Percentiles rank a stretch among this genome's conserved stretches.
Evolutionary conservation across 306 rosid genomes (phyloP).

Genomic region (Cercis canadensis): DNA sequence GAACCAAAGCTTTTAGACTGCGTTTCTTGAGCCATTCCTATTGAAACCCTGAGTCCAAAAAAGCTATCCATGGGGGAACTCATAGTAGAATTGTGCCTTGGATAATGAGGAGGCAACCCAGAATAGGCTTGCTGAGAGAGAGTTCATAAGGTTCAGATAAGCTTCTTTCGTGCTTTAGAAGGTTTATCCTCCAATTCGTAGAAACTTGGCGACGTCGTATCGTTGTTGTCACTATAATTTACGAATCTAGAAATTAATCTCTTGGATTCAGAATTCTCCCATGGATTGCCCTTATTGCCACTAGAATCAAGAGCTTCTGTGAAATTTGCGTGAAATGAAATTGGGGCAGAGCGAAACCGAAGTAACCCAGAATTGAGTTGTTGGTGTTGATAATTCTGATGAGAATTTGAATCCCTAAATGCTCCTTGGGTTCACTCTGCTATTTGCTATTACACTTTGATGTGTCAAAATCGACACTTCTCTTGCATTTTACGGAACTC

Average conservation of each 20-base stretch:
- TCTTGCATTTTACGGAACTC: no score
- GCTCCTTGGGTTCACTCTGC: slow-evolving; percentile 7
- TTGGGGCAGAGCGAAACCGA: no score
- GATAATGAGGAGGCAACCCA: no score
- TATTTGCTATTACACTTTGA: background rate
- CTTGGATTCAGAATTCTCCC: no score
- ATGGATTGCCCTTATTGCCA: no score
- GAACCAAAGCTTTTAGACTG: slow-evolving; percentile 40
- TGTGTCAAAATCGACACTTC: no score
- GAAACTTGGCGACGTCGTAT: slow-evolving; percentile 44
- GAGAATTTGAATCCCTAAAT: slow-evolving; percentile 68
- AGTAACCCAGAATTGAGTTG: no score
- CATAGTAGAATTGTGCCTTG: no score
- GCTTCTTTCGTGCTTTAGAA: slow-evolving; percentile 12
- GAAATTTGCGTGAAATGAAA: no score
- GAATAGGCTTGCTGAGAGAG: slow-evolving; percentile 51
- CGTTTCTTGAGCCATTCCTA: slow-evolving; percentile 42
- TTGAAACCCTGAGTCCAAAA: slow-evolving; percentile 54
- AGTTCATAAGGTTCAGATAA: slow-evolving; percentile 46
- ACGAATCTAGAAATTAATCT: slow-evolving; percentile 53
- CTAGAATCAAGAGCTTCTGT: no score
- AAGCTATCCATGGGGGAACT: slow-evolving; percentile 48
- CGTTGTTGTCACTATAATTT: slow-evolving; percentile 33
- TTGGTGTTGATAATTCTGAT: no score
- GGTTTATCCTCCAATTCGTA: slow-evolving; percentile 49